These are phyloP conservation scores for Suillus americanus DNA, from an alignment of 768 basidiomycete species.

Conservation along the genomic window DNA sequence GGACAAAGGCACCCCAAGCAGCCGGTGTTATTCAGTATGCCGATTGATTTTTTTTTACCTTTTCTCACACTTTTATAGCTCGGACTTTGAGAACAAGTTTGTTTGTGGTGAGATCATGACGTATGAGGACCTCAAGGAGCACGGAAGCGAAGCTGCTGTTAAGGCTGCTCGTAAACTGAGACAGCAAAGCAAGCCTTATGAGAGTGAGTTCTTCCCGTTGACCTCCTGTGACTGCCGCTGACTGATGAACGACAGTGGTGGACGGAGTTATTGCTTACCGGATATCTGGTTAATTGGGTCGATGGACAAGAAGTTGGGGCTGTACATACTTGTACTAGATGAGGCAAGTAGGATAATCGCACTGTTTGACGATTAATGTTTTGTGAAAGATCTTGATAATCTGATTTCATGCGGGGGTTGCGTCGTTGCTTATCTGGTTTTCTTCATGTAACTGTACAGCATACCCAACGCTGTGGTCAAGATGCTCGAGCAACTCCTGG, in stretches of 20 bases:
- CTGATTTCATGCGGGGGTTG: not conserved
- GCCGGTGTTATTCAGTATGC: slow-evolving; percentile 97
- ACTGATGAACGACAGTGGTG: slow-evolving; percentile 50
- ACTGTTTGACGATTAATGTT: not conserved
- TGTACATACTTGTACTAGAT: slow-evolving; percentile 7
- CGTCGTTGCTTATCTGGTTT: not conserved
- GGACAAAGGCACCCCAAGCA: slow-evolving; percentile 94
- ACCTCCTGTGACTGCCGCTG: not conserved
- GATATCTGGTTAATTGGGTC: slow-evolving; percentile 64
- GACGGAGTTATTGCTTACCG: slow-evolving; percentile 93
- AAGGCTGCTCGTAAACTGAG: slow-evolving; percentile 94
- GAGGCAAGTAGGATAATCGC: not conserved
- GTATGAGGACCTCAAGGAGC: slow-evolving; percentile 85
- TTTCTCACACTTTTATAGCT: slow-evolving; percentile 41
- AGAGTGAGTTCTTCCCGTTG: slow-evolving; percentile 55
- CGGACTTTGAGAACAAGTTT: slow-evolving; percentile 98
- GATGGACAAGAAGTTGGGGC: not conserved
- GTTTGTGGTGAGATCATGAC: slow-evolving; percentile 97
- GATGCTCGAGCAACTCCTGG: not conserved
- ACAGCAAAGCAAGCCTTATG: slow-evolving; percentile 97
- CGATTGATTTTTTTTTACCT: not conserved
- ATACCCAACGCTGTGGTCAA: not conserved
- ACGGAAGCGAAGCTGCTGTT: slow-evolving; percentile 87
- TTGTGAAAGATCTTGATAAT: not conserved
- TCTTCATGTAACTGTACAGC: not conserved